Percentiles rank a stretch among this genome's conserved stretches.
These are phyloP conservation scores for Pterocarpus macrocarpus DNA, from an alignment of 306 rosid genomes.

Conservation along the genomic window DNA sequence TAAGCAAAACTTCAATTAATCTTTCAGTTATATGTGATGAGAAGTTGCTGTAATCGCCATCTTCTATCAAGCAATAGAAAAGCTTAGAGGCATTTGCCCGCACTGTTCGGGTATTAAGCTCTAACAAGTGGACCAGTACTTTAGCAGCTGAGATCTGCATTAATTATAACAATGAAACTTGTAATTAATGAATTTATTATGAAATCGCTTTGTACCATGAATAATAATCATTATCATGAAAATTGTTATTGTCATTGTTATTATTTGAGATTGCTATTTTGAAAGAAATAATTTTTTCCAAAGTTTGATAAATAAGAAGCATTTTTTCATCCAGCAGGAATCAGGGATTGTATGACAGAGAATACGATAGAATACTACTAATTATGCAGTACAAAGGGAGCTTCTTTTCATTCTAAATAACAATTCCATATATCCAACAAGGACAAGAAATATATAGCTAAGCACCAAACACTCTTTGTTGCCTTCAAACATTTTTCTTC, in stretches of 20 bases:
- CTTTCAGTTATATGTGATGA: constrained; percentile 63
- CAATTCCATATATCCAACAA: not conserved
- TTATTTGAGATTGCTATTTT: constrained; percentile 7
- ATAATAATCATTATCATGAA: not conserved
- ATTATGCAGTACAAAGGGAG: too few relatives aligned
- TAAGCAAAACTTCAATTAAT: constrained; percentile 58
- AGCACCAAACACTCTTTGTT: constrained; percentile 1
- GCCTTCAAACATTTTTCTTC: not conserved
- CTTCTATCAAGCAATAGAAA: constrained; percentile 61
- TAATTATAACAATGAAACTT: constrained; percentile 27
- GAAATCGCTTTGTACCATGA: constrained; percentile 11
- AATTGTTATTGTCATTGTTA: not conserved
- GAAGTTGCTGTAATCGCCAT: constrained; percentile 48
- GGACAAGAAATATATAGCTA: not conserved
- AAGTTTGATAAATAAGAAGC: not conserved
- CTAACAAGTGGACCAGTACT: constrained; percentile 67
- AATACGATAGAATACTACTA: constrained; percentile 24
- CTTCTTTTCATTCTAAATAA: too few relatives aligned
- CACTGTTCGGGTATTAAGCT: constrained; percentile 51
- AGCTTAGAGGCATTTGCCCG: constrained; percentile 61
- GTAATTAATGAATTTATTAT: constrained; percentile 12
- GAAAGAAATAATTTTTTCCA: not conserved
- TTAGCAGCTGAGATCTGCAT: constrained; percentile 68
- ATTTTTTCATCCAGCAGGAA: not conserved
- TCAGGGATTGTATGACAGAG: not conserved